Evolutionary conservation across 371 early-diverging fungal genomes (phyloP), one percentile per base, ranked within the genome.

Genomic region (Mucor saturninus): DNA sequence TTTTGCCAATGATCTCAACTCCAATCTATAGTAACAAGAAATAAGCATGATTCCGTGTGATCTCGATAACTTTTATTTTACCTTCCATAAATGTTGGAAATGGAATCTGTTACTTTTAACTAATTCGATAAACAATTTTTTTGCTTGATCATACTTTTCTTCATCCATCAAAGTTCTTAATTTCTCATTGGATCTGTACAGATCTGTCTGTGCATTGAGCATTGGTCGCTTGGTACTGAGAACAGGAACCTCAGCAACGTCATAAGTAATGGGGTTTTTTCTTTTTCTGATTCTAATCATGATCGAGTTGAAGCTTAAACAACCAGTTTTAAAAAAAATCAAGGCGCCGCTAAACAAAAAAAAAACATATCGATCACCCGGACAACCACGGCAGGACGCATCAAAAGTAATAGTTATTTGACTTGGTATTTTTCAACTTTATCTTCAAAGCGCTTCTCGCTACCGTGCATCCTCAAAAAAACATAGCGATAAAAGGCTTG

Each of bases 1-100:
- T 38, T 54, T 54, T 64, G 6, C 65, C 49, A 39, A 59, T 40
- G 13, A 64, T 59, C 45, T 64, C 59, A 3, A 48, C 43, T 28
- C 65, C 65, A 15, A 48, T 38, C 59, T 64, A 59, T 10, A 29
- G 0, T 9, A 21, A 42, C 3, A 14, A 1, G 21, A 21, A 21
- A 21, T 21, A 21, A 21, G 21, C 21, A 14, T 42, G 43, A 42
- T 14, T 4, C 11, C 14, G 5, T 5, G 43, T 14, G 43, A 4
- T 42, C n/a, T 42, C 35, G 8, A 35, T 35, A 4, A 4, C 13
- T 3, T 42, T 42, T 42, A 10, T 42, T 42, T 31, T 52, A 61
- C 61, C 43, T 54, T 54, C 65, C 65, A 64, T 2, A 64, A 39
- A 31, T 48, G 26, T 4, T 58, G 32, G 3, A 64, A 13, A 5